phyloP scores from a whole-genome alignment of 108 stramenopile species.

The Aurantiochytrium sp. region DNA sequence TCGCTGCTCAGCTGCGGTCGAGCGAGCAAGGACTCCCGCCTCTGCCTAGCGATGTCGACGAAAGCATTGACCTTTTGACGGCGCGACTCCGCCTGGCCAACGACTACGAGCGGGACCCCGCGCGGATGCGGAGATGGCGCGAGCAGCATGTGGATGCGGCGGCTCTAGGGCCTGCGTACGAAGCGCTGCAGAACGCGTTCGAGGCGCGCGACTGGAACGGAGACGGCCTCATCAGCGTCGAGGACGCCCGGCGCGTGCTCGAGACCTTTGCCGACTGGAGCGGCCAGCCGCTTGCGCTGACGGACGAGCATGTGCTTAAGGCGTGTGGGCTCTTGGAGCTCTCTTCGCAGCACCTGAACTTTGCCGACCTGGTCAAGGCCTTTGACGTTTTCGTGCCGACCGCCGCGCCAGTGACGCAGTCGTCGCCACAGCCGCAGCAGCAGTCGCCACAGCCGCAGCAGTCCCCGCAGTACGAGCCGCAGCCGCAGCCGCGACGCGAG shows the following conservation, averaged over 20 bases:
- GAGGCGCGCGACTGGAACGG: constrained; percentile 12
- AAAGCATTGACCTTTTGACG: neutral
- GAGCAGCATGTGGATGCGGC: neutral
- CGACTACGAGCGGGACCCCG: neutral
- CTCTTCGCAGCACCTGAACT: neutral
- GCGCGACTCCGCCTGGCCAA: neutral
- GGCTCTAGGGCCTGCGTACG: neutral
- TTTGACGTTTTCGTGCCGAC: neutral
- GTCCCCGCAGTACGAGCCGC: too few relatives aligned
- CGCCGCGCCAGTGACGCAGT: neutral
- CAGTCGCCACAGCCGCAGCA: too few relatives aligned
- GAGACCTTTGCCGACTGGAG: neutral
- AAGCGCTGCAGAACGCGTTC: constrained; percentile 5
- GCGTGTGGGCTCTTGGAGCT: neutral
- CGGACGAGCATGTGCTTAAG: neutral
- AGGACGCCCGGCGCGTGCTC: neutral
- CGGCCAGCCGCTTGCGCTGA: neutral
- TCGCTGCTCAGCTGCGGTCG: neutral
- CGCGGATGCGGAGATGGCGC: neutral
- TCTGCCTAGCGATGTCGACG: neutral
- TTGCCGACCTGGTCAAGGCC: neutral
- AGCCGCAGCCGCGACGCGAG: too few relatives aligned
- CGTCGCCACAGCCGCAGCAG: too few relatives aligned
- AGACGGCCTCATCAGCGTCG: neutral
- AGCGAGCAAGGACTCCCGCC: neutral